Conservation (phyloP, 306 rosid genomes). For the Vigna radiata region DNA sequence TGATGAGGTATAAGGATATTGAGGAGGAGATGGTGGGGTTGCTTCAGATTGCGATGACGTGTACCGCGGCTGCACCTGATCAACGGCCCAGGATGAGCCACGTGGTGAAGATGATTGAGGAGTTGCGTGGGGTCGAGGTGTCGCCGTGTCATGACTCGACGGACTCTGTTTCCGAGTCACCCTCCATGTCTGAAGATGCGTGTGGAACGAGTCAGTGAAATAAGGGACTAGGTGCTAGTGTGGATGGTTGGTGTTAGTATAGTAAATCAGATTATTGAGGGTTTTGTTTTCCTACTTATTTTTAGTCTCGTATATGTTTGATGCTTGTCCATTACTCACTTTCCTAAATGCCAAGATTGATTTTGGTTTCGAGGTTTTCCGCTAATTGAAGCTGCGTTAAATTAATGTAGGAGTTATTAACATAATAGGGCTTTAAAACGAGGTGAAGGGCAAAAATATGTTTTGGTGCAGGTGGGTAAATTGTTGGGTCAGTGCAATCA, state of each 20-base stretch:
- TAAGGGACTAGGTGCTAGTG: neutral
- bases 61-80: conserved; percentile 69
- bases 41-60: conserved; percentile 83
- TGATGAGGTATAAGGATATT: conserved; percentile 95
- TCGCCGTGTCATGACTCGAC: conserved; percentile 73
- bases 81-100: conserved; percentile 88
- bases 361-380: neutral
- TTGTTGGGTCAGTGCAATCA: conserved; percentile 25
- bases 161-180: conserved; percentile 84
- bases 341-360: conserved; percentile 2
- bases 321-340: neutral
- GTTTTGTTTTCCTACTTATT: neutral
- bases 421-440: neutral
- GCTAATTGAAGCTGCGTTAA: neutral
- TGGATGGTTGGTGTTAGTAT: neutral
- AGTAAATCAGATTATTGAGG: conserved; percentile 51
- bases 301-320: neutral
- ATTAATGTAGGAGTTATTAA: neutral
- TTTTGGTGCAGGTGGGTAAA: conserved; percentile 2
- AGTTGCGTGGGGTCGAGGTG: conserved; percentile 78
- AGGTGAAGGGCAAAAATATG: neutral
- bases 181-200: conserved; percentile 81
- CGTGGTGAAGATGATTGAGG: conserved; percentile 90
- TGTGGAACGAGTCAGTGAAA: conserved; percentile 56
- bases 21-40: conserved; percentile 98